phyloP scores from a whole-genome alignment of 1,284 basidiomycete genomes.

The Phellopilus nigrolimitatus region DNA sequence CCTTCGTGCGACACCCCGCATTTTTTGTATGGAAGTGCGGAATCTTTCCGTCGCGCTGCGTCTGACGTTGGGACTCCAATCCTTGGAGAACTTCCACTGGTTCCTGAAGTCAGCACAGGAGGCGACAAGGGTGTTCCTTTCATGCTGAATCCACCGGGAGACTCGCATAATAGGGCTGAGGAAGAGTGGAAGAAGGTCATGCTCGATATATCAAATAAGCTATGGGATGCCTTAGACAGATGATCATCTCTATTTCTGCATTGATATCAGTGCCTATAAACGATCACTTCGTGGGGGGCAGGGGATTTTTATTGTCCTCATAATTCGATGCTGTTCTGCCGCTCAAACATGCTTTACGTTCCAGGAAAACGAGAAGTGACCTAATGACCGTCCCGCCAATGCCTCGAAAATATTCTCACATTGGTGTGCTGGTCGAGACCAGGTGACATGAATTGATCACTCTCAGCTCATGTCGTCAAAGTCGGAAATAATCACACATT shows the following conservation, averaged over 20 bases:
- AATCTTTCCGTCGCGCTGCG: constrained; percentile 64
- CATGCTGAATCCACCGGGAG: constrained; percentile 32
- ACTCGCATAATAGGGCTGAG: constrained; percentile 30
- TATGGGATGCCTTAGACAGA: constrained; percentile 31
- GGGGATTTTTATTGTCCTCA: too few species aligned
- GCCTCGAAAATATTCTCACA: too few species aligned
- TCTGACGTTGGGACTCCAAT: constrained; percentile 57
- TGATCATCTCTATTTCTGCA: not conserved
- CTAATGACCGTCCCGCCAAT: too few species aligned
- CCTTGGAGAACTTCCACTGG: constrained; percentile 83
- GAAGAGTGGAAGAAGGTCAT: constrained; percentile 45
- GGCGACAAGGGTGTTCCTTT: constrained; percentile 75
- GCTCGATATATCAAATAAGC: constrained; percentile 37
- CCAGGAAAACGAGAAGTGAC: too few species aligned
- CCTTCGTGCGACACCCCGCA: constrained; percentile 69
- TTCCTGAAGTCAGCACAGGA: constrained; percentile 68
- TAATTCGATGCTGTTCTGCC: too few species aligned
- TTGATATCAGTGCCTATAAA: too few species aligned
- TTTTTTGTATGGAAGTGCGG: constrained; percentile 75
- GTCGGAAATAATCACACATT: too few species aligned
- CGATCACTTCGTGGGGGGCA: too few species aligned
- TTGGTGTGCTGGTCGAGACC: too few species aligned
- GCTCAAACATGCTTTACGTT: too few species aligned
- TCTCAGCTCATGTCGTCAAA: too few species aligned
- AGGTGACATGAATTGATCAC: too few species aligned